Evolutionary conservation across 2,329 filamentous ascomycete species (phyloP).

Genomic region (Xylariaceae sp.): DNA sequence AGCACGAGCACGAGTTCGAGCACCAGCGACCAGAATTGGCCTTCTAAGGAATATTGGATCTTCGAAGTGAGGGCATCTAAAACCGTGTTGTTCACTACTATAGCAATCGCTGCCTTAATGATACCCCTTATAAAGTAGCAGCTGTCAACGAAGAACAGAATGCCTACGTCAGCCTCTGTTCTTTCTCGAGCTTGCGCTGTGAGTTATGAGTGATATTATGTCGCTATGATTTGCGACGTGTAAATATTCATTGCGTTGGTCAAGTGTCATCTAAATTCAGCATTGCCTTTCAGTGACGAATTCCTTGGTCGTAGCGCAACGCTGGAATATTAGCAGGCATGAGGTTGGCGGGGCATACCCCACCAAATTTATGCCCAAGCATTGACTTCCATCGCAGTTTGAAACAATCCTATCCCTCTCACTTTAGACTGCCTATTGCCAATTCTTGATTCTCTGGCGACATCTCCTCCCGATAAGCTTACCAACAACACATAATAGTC

Average conservation of each 20-base stretch:
- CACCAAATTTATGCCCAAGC: conserved; percentile 1
- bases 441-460: neutral
- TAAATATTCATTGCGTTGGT: no score
- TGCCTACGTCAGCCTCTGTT: neutral
- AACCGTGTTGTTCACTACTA: no score
- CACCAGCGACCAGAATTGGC: conserved; percentile 25
- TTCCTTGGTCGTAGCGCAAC: neutral
- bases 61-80: no score
- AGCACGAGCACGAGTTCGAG: conserved; percentile 55
- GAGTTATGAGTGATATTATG: no score
- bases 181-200: no score
- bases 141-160: conserved; percentile 5
- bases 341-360: conserved; percentile 1
- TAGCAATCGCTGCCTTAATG: conserved; percentile 3
- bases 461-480: neutral
- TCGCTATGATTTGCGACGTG: no score
- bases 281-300: no score
- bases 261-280: no score
- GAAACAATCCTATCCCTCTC: neutral
- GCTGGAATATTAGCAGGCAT: neutral
- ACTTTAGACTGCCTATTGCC: neutral
- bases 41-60: conserved; percentile 18
- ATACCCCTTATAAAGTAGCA: conserved; percentile 13
- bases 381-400: neutral
- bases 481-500: neutral